Evolutionary conservation across 352 stramenopile species (phyloP), one percentile per base, ranked within the genome.

Genomic region (Phytophthora capsici): DNA sequence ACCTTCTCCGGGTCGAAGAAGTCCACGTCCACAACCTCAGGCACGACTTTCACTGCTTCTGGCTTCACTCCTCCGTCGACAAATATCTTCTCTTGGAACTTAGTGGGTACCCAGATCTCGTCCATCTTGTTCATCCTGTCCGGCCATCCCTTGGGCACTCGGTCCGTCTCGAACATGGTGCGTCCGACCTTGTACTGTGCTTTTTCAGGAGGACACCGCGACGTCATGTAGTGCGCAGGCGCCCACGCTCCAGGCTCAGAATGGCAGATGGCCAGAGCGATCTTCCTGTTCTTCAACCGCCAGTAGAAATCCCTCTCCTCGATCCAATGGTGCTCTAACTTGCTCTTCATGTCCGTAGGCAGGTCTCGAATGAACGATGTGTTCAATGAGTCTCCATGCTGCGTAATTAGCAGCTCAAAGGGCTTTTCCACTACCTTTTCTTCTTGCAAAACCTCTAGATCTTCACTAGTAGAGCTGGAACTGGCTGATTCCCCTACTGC

Each of bases 151-250:
- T 66, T 78, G 6, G 94, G 93, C 48, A 98, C 73, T 57, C 94
- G 82, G 65, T 98, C 94, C 36, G 93, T 98, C 75, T 98, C 94
- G 57, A 98, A 98, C 94, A 98, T 98, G 2, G 94, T 98, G 2
- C 94, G 64, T 12, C 94, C 94, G 7, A 98, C 81, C 0, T 56
- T 80, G 63, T 91, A 97, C 46, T 45, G 46, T 6, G 80, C 69
- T 0, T 68, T 58, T 2, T 58, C 17, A 0, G 86, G 86, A 7
- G 85, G 90, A 75, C 84, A 97, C 17, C 69, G 72, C 14, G 79
- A 86, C 22, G 81, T 92, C 45, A 70, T 77, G 66, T 95, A 96
- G 37, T 69, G 64, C 1, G 88, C 76, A 1, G 82, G 85, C n/a
- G 93, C 63, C 94, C 94, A 98, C 14, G 92, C 94, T 0, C 94